Evolutionary conservation across 176 grass and related monocot species (phyloP), one percentile per base, ranked within the genome.

Genomic region (Raddia guianensis): DNA sequence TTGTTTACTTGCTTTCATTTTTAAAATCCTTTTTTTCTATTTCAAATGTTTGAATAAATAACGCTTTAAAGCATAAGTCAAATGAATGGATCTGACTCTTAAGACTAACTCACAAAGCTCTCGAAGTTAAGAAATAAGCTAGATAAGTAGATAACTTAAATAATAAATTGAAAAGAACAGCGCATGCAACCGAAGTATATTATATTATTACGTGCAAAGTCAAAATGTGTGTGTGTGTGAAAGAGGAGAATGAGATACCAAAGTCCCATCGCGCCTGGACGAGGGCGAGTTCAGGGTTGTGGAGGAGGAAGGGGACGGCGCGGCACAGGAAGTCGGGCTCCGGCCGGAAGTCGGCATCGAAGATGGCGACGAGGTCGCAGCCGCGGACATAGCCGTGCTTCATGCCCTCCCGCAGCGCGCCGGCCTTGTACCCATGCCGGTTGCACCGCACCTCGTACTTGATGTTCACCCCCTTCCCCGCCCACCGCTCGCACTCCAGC

Each of bases 301-400:
- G 92, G 61, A 93, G 0, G 50, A 98, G 87, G 82, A 98, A 98
- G 4, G 96, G 96, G 15, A 98, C 72, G 84, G 92, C 45, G 40
- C 92, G 88, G 11, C 46, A 9, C 19, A 98, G 82, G 63, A 93
- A 98, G 68, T 93, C 88, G 2, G 90, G 79, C 40, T 98, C 96
- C 0, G 95, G 95, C 80, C 93, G 95, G 83, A 98, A 98, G 82
- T 98, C 95, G 49, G 95, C 92, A 50, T 98, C 95, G 62, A 98
- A 98, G 79, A 98, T 95, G 76, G 81, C 92, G 0, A 98, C 92
- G 2, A 82, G 47, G 67, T 98, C 92, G 19, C 96, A 98, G 14
- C 82, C 84, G 3, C 68, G 85, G 65, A 86, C 95, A 66, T 98
- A 98, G 72, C 57, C 66, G 76, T 80, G 88, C 90, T 95, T 91